phyloP scores from a whole-genome alignment of 768 basidiomycete species.

The Rhizopogon vesiculosus region DNA sequence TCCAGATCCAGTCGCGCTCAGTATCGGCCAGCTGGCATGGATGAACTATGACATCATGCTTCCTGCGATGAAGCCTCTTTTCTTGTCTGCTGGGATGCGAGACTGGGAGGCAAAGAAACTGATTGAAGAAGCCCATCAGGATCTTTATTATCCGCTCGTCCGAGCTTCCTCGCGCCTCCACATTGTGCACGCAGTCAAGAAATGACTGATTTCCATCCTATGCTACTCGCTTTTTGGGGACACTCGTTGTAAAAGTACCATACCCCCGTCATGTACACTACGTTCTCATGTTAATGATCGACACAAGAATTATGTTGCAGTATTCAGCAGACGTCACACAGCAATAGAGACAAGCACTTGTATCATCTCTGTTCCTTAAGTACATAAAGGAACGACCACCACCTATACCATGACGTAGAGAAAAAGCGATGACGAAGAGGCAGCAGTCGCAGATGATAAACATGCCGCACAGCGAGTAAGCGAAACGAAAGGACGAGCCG shows the following conservation, averaged over 20 bases:
- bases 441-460: slow-evolving; percentile 35
- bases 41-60: slow-evolving; percentile 66
- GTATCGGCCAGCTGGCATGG: slow-evolving; percentile 69
- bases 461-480: slow-evolving; percentile 29
- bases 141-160: slow-evolving; percentile 57
- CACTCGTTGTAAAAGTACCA: slow-evolving; percentile 22
- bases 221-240: slow-evolving; percentile 12
- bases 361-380: slow-evolving; percentile 56
- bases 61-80: slow-evolving; percentile 57
- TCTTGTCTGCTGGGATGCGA: slow-evolving; percentile 48
- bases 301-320: slow-evolving; percentile 14
- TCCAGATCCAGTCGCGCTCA: slow-evolving; percentile 53
- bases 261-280: slow-evolving; percentile 10
- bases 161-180: slow-evolving; percentile 49
- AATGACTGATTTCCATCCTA: slow-evolving; percentile 2
- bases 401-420: slow-evolving; percentile 36
- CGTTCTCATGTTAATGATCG: slow-evolving; percentile 46
- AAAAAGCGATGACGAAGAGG: slow-evolving; percentile 33
- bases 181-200: slow-evolving; percentile 50
- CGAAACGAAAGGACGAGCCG: slow-evolving; percentile 49
- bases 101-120: slow-evolving; percentile 51
- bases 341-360: slow-evolving; percentile 42
- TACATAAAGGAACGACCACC: slow-evolving; percentile 54
- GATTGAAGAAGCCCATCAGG: slow-evolving; percentile 58
- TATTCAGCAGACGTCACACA: slow-evolving; percentile 25